These are phyloP conservation scores for Pistacia integerrima DNA, from an alignment of 345 rosid species.

Conservation along the genomic window DNA sequence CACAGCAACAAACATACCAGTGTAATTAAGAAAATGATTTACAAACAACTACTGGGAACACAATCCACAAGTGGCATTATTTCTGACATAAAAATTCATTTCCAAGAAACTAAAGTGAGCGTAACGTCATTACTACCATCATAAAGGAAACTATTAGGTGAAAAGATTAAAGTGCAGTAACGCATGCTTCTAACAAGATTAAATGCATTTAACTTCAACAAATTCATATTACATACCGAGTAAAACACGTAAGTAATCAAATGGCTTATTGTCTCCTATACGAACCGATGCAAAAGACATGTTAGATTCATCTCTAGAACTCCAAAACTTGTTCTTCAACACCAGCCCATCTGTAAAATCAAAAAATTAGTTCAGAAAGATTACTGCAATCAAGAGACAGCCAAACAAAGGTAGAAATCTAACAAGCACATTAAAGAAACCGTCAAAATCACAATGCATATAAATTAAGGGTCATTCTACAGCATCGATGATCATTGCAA, in stretches of 20 bases:
- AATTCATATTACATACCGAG: conserved; percentile 32
- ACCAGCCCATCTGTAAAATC: conserved; percentile 24
- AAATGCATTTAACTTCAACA: background rate
- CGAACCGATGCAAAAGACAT: conserved; percentile 8
- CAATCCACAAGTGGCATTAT: background rate
- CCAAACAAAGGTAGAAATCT: background rate
- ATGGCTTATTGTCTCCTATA: conserved; percentile 38
- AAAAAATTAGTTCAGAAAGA: background rate
- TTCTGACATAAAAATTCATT: background rate
- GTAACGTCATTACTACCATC: too few species aligned
- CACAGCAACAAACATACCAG: background rate
- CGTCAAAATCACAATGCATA: background rate
- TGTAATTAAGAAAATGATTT: too few species aligned
- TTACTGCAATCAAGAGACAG: background rate
- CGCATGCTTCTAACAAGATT: background rate
- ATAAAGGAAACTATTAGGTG: too few species aligned
- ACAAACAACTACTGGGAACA: background rate
- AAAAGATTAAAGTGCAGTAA: background rate
- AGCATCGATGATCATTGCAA: too few species aligned
- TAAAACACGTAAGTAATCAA: conserved; percentile 38
- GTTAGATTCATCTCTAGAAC: conserved; percentile 20
- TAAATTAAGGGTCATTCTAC: too few species aligned
- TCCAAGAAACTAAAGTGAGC: background rate
- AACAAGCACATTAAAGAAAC: background rate
- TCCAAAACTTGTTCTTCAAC: conserved; percentile 21